These are phyloP conservation scores for Bonnemaisonia californica DNA, from an alignment of 31 red algal species.

Conservation along the genomic window DNA sequence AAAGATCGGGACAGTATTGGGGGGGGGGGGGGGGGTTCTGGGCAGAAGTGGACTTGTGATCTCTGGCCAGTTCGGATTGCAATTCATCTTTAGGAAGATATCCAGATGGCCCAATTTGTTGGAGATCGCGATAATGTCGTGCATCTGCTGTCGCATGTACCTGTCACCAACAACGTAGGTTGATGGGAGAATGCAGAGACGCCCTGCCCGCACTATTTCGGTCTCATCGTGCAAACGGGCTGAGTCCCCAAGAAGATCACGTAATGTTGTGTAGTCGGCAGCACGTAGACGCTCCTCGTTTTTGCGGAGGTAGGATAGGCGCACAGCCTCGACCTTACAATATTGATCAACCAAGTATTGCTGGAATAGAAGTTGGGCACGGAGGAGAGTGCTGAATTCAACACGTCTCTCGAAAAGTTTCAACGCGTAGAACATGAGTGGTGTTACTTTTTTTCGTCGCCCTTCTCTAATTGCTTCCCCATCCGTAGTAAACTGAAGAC, in stretches of 20 bases:
- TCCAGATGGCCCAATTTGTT: constrained; percentile 3
- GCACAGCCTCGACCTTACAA: no score
- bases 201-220: not conserved
- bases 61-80: constrained; percentile 45
- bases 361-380: no score
- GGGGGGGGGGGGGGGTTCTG: not conserved
- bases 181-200: not conserved
- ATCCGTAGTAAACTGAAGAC: no score
- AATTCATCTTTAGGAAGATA: constrained; percentile 26
- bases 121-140: no score
- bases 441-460: not conserved
- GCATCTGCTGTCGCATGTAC: not conserved
- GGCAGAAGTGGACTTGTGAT: not conserved
- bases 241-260: not conserved
- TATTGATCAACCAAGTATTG: constrained; percentile 21
- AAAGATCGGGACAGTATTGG: not conserved
- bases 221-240: not conserved
- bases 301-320: not conserved
- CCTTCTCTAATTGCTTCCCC: not conserved
- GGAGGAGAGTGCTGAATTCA: constrained; percentile 21
- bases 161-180: constrained; percentile 7
- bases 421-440: no score
- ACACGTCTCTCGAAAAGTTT: not conserved
- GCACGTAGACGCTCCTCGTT: not conserved
- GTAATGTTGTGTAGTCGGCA: no score